These are phyloP conservation scores for Forsythia viridissima DNA, from an alignment of 257 asterid species.

Conservation along the genomic window DNA sequence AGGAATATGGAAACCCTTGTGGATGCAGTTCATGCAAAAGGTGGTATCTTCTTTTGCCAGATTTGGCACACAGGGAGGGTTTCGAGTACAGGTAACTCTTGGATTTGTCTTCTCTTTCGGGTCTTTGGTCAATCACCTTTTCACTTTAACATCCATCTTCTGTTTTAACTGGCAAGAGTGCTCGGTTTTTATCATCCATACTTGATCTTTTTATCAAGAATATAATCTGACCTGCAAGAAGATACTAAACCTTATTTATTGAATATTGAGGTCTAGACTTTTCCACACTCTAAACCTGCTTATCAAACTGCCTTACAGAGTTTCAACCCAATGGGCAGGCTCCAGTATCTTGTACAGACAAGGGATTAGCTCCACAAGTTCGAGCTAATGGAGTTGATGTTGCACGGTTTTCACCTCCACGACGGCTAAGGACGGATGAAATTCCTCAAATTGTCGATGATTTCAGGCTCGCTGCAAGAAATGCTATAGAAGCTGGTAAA, in stretches of 20 bases:
- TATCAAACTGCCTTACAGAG: slow-evolving; percentile 30
- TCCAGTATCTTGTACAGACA: slow-evolving; percentile 69
- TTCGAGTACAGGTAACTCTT: slow-evolving; percentile 38
- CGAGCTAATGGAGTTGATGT: slow-evolving; percentile 45
- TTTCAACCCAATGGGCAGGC: slow-evolving; percentile 71
- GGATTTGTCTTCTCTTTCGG: background rate
- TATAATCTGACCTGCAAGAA: no score
- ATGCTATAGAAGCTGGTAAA: slow-evolving; percentile 79
- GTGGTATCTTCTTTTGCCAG: slow-evolving; percentile 51
- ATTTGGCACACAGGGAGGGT: slow-evolving; percentile 49
- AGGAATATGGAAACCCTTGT: slow-evolving; percentile 55
- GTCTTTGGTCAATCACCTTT: background rate
- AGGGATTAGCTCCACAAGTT: slow-evolving; percentile 43
- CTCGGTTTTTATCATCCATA: no score
- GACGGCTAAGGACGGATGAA: slow-evolving; percentile 57
- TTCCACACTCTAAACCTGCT: background rate
- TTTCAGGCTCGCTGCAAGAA: slow-evolving; percentile 73
- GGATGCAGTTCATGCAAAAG: slow-evolving; percentile 58
- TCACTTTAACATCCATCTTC: background rate
- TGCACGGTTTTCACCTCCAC: slow-evolving; percentile 55
- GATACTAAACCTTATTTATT: no score
- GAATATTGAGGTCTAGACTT: background rate
- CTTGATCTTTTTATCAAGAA: no score
- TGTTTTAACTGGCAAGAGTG: no score
- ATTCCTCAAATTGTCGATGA: slow-evolving; percentile 60